Evolutionary conservation across 2,329 filamentous ascomycete genomes (phyloP).

Genomic region (Diaporthe velutina): DNA sequence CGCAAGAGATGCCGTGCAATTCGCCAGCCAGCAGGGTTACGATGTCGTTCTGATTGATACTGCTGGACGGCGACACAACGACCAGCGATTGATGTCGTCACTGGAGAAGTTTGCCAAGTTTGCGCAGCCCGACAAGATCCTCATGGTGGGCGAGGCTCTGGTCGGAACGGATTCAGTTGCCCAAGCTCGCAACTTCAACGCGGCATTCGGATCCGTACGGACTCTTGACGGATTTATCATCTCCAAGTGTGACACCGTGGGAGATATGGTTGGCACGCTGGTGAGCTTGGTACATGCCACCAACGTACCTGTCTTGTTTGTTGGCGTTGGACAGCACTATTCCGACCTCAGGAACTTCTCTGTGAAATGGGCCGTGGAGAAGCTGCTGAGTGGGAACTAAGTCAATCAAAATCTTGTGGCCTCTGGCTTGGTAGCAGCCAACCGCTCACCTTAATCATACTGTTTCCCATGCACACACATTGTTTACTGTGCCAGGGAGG

Average conservation of each 20-base stretch:
- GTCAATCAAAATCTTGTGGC: background rate
- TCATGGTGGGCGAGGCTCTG: slow-evolving; percentile 92
- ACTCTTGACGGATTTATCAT: slow-evolving; percentile 97
- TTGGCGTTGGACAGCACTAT: slow-evolving; percentile 81
- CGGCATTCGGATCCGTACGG: slow-evolving; percentile 85
- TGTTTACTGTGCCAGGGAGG: background rate
- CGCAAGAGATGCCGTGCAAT: slow-evolving; percentile 90
- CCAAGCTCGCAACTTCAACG: slow-evolving; percentile 96
- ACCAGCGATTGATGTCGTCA: slow-evolving; percentile 94
- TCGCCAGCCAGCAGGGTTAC: slow-evolving; percentile 80
- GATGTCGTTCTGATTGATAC: slow-evolving; percentile 98
- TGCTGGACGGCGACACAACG: slow-evolving; percentile 93
- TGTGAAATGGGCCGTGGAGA: slow-evolving; percentile 78
- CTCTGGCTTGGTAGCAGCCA: background rate
- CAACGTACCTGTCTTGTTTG: slow-evolving; percentile 93
- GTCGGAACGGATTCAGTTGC: slow-evolving; percentile 96
- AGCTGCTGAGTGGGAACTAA: slow-evolving; percentile 68
- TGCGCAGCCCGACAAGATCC: slow-evolving; percentile 95
- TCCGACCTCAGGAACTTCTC: slow-evolving; percentile 77
- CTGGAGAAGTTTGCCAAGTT: slow-evolving; percentile 98
- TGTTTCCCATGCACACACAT: background rate
- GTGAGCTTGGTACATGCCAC: slow-evolving; percentile 98
- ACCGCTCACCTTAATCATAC: background rate
- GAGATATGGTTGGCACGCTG: slow-evolving; percentile 97
- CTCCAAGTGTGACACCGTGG: slow-evolving; percentile 97